Evolutionary conservation across 2,329 filamentous ascomycete species (phyloP).

Genomic region (Diaporthe australafricana): DNA sequence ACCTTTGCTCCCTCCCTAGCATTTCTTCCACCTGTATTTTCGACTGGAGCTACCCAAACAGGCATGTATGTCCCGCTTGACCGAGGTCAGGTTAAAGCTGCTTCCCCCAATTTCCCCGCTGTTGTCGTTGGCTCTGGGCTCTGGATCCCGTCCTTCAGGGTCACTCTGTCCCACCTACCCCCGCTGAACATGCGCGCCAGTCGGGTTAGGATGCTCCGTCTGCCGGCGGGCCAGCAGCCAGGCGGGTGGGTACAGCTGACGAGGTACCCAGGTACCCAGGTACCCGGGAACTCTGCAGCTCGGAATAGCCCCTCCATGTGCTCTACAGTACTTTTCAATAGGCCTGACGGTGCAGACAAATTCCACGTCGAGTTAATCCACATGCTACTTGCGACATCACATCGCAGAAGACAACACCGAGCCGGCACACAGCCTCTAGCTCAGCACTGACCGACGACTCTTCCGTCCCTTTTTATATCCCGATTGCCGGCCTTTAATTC

Average conservation of each 20-base stretch:
- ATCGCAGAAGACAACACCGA: neutral
- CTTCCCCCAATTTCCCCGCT: slow-evolving; percentile 28
- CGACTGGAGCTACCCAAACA: slow-evolving; percentile 11
- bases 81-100: slow-evolving; percentile 22
- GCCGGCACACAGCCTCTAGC: neutral
- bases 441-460: neutral
- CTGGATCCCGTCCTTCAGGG: slow-evolving; percentile 11
- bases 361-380: slow-evolving; percentile 10
- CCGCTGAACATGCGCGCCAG: slow-evolving; percentile 36
- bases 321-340: slow-evolving; percentile 11
- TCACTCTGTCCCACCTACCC: slow-evolving; percentile 11
- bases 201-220: slow-evolving; percentile 35
- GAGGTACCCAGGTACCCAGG: neutral
- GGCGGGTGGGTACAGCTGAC: neutral
- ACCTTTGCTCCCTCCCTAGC: slow-evolving; percentile 4
- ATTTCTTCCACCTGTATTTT: slow-evolving; percentile 15
- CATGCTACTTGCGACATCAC: slow-evolving; percentile 17
- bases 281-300: slow-evolving; percentile 24
- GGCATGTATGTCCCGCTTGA: slow-evolving; percentile 23
- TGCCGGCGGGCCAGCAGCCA: neutral
- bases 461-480: neutral
- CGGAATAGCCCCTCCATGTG: slow-evolving; percentile 16
- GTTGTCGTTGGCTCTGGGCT: neutral
- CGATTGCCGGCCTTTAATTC: neutral
- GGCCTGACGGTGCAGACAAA: slow-evolving; percentile 11